Base-by-base conservation (phyloP, 495 filamentous ascomycete species). In the Penicillium cinerascens region DNA sequence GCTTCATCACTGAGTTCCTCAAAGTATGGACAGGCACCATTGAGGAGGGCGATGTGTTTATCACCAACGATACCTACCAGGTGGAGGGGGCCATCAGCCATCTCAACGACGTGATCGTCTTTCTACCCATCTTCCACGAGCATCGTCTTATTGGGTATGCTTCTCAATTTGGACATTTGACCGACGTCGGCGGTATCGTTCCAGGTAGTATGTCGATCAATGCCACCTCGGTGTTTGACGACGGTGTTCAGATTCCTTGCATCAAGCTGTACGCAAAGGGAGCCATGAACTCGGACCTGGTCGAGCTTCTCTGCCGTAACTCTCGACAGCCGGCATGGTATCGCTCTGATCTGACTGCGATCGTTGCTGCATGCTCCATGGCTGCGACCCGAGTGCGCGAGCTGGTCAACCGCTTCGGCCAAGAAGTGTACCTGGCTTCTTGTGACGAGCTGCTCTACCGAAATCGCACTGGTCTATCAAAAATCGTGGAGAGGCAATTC, bases 121-220 rank as follows among this genome's bases (percentile, higher is more conserved):
- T 78, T 15, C 63, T 78, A 26, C 75, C 75, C 0, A 77, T 78
- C 29, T 75, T 74, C 48, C 57, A 72, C 29, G 59, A 76, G 18
- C 61, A 69, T 46, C 58, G 64, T 17, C 40, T 78, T 1, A 70
- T 79, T 38, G 77, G 74, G 1, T 78, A 69, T 62, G 70, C 77
- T 0, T 76, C 77, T 13, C 76, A 78, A 49, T 78, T 80, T 25
- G 76, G 77, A 2, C 77, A 80, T 35, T 53, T 80, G 54, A 78
- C 77, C 0, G 75, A 80, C 49, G 74, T 78, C 0, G 76, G 77
- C 4, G 77, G 77, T 6, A 75, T 74, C 17, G 77, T 78, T 2
- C 76, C 76, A 2, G 77, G 76, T 0, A 78, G 75, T 47, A 77
- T 80, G 70, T 78, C 75, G 3, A 76, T 78, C 53, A 77, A 78